Percentiles rank a stretch among this genome's conserved stretches.
These are phyloP conservation scores for Hypoxylon subgilvum DNA, from an alignment of 495 filamentous ascomycete genomes.

Conservation along the genomic window DNA sequence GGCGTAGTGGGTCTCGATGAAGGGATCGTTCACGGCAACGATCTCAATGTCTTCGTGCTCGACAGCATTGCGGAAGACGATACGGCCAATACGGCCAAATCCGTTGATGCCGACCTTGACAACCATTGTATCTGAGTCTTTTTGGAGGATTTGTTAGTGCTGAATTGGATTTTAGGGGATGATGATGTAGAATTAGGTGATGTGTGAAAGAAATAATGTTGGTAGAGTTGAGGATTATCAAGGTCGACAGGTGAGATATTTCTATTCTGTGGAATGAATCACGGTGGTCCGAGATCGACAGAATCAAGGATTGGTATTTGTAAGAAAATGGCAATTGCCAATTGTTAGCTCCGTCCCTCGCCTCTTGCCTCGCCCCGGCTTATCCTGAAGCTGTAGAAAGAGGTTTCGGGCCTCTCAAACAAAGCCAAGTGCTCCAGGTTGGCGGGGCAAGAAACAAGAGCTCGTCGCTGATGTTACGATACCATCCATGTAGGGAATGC, in stretches of 20 bases:
- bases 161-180: conserved; percentile 33
- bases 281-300: not conserved
- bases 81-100: conserved; percentile 98
- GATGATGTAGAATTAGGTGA: not conserved
- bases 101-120: conserved; percentile 95
- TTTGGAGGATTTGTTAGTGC: conserved; percentile 20
- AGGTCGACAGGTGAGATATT: conserved; percentile 23
- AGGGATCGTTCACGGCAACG: conserved; percentile 98
- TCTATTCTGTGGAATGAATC: conserved; percentile 12
- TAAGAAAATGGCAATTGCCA: conserved; percentile 3
- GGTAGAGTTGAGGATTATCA: conserved; percentile 5
- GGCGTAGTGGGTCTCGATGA: conserved; percentile 97
- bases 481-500: conserved; percentile 4
- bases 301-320: not conserved
- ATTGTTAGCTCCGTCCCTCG: too few species aligned
- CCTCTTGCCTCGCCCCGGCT: conserved; percentile 5
- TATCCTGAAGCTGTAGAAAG: conserved; percentile 8
- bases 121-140: conserved; percentile 48
- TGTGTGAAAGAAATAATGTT: not conserved
- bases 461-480: conserved; percentile 25
- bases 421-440: conserved; percentile 29
- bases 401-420: conserved; percentile 11
- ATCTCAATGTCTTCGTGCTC: conserved; percentile 84
- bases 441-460: conserved; percentile 26
- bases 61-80: conserved; percentile 78